These are phyloP conservation scores for Aotearoamyces nothofagi DNA, from an alignment of 2,329 filamentous ascomycete genomes.

Conservation along the genomic window DNA sequence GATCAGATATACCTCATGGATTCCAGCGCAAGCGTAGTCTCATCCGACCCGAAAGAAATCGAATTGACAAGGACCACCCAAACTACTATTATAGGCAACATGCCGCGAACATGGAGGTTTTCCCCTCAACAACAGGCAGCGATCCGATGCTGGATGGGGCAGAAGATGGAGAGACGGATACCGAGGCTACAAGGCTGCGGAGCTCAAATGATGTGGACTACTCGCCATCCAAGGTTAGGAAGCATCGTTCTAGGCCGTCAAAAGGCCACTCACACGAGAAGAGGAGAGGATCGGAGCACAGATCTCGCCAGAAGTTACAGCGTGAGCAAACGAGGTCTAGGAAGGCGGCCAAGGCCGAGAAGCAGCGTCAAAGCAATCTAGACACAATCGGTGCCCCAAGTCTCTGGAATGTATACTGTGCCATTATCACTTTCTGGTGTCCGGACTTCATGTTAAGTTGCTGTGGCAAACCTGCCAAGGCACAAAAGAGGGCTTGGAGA, in stretches of 20 bases:
- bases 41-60: slow-evolving; percentile 74
- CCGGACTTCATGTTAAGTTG: slow-evolving; percentile 73
- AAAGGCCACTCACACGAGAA: neutral
- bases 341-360: slow-evolving; percentile 50
- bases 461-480: slow-evolving; percentile 73
- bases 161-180: slow-evolving; percentile 9
- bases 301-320: slow-evolving; percentile 13
- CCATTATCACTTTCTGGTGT: slow-evolving; percentile 86
- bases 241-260: neutral
- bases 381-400: slow-evolving; percentile 64
- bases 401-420: slow-evolving; percentile 91
- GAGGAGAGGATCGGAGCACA: slow-evolving; percentile 9
- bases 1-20: slow-evolving; percentile 19
- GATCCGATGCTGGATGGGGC: slow-evolving; percentile 74
- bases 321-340: slow-evolving; percentile 34
- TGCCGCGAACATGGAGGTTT: slow-evolving; percentile 79
- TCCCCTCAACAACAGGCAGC: slow-evolving; percentile 84
- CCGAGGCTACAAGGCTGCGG: slow-evolving; percentile 16
- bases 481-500: slow-evolving; percentile 84
- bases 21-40: slow-evolving; percentile 68
- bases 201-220: slow-evolving; percentile 16
- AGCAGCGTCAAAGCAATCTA: slow-evolving; percentile 38
- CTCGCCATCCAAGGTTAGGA: slow-evolving; percentile 7
- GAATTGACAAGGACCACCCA: slow-evolving; percentile 74
- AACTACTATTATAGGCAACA: slow-evolving; percentile 95